These are phyloP conservation scores for Metarhizium rileyi DNA, from an alignment of 2,329 filamentous ascomycete species.

Conservation along the genomic window DNA sequence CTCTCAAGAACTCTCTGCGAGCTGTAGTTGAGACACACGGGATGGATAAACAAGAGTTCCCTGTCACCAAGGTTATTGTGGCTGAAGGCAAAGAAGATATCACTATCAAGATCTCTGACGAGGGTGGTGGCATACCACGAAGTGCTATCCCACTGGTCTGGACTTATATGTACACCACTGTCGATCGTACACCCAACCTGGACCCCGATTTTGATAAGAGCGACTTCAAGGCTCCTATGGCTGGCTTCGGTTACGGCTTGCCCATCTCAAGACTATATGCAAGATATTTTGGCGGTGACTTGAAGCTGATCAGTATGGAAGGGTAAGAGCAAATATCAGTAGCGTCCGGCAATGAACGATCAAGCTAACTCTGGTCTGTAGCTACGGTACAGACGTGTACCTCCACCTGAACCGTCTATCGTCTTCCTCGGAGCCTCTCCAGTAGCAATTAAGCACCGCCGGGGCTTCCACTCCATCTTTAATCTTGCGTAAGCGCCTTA, in stretches of 20 bases:
- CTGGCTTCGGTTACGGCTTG: conserved; percentile 94
- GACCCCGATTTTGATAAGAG: conserved; percentile 98
- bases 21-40: conserved; percentile 95
- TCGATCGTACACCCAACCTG: conserved; percentile 86
- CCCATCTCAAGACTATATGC: conserved; percentile 93
- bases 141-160: conserved; percentile 95
- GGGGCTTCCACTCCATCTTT: conserved; percentile 23
- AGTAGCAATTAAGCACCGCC: conserved; percentile 68
- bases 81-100: conserved; percentile 98
- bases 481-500: conserved; percentile 54
- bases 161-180: conserved; percentile 99
- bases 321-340: conserved; percentile 51
- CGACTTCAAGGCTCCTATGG: conserved; percentile 99
- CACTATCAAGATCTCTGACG: conserved; percentile 95
- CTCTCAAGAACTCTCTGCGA: conserved; percentile 93
- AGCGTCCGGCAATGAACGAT: conserved; percentile 7
- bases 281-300: conserved; percentile 90
- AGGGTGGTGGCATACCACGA: conserved; percentile 89
- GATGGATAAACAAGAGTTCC: conserved; percentile 90
- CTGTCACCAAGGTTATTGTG: conserved; percentile 93
- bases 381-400: conserved; percentile 97
- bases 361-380: conserved; percentile 27
- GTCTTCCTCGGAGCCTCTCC: conserved; percentile 88
- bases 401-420: conserved; percentile 93
- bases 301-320: conserved; percentile 99